Percentiles rank a stretch among this genome's conserved stretches.
Conservation (phyloP, 2,329 filamentous ascomycete species). For the Claviceps humidiphila region DNA sequence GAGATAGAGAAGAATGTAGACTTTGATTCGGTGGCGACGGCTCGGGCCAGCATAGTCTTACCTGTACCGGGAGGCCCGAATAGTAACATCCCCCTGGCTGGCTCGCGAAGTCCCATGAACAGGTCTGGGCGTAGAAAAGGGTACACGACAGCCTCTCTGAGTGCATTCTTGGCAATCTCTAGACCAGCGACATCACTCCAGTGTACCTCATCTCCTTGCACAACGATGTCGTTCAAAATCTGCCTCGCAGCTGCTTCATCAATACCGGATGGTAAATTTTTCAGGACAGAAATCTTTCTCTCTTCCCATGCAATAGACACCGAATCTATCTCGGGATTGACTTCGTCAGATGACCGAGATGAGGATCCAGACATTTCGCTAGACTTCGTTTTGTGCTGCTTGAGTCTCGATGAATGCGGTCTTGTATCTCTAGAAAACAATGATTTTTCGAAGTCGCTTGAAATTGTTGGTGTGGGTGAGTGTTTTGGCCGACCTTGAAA, state of each 20-base stretch:
- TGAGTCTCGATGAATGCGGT: conserved; percentile 17
- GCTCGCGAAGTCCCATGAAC: conserved; percentile 90
- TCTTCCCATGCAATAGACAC: conserved; percentile 42
- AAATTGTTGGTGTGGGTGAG: conserved; percentile 6
- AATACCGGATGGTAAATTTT: conserved; percentile 66
- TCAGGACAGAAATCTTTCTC: conserved; percentile 53
- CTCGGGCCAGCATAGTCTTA: conserved; percentile 90
- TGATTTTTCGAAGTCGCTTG: conserved; percentile 13
- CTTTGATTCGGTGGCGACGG: conserved; percentile 85
- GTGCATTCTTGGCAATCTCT: conserved; percentile 75
- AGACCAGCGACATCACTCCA: conserved; percentile 91
- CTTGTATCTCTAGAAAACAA: conserved; percentile 11
- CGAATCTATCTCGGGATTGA: conserved; percentile 25
- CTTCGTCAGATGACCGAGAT: conserved; percentile 32
- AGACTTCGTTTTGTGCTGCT: conserved; percentile 20
- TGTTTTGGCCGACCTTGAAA: conserved; percentile 11
- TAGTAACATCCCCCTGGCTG: conserved; percentile 84
- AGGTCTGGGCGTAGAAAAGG: conserved; percentile 90
- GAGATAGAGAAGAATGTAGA: conserved; percentile 97
- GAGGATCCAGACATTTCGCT: conserved; percentile 33
- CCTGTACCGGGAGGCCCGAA: conserved; percentile 97
- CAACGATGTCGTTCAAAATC: conserved; percentile 90
- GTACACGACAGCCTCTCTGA: conserved; percentile 94
- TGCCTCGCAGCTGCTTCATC: conserved; percentile 76
- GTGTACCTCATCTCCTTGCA: conserved; percentile 85